Evolutionary conservation across 345 rosid genomes (phyloP), one percentile per base, ranked within the genome.

Genomic region (Populus ilicifolia): DNA sequence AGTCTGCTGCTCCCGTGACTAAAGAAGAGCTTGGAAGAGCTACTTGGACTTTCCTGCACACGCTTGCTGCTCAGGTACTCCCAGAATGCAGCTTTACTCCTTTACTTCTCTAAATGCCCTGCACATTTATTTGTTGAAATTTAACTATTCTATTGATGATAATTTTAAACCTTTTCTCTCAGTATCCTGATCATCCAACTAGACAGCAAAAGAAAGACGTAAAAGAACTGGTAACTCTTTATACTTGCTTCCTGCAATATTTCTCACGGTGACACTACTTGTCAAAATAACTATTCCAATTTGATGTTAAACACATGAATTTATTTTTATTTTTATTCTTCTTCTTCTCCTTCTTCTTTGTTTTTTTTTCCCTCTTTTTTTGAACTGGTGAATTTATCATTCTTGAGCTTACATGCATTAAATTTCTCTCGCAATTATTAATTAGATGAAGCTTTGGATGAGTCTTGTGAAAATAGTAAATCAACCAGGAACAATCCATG

Each of bases 161-260:
- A 71, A 27, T 8, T 54, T n/a, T 72, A 39, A 23, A 16, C 27
- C 63, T 52, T 69, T 6, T 72, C 56, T 16, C 75, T 67, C 92
- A 96, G 97, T 96, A 96, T 85, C 99, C 99, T 54, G 99, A 93
- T 79, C 88, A 89, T 43, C 99, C 97, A 75, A 92, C 98, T n/a
- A 89, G 98, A 78, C 97, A 90, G 82, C 98, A 96, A 43, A 96
- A 90, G 90, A 92, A 85, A 78, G 98, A 93, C 79, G 93, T 92
- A 43, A 96, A 90, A 80, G 96, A 96, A 78, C 86, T 92, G 96
- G 97, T 96, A 90, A 73, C 59, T 79, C 68, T 72, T 41, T 41
- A 41, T 41, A 41, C 44, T 41, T 10, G 13, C 36, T 33, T 33
- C 36, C 36, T 33, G 36, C 36, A 33, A 33, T 33, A 33, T 33